Percentiles rank a stretch among this genome's conserved stretches.
Evolutionary conservation across 345 rosid genomes (phyloP).

Genomic region (Turnera subulata): DNA sequence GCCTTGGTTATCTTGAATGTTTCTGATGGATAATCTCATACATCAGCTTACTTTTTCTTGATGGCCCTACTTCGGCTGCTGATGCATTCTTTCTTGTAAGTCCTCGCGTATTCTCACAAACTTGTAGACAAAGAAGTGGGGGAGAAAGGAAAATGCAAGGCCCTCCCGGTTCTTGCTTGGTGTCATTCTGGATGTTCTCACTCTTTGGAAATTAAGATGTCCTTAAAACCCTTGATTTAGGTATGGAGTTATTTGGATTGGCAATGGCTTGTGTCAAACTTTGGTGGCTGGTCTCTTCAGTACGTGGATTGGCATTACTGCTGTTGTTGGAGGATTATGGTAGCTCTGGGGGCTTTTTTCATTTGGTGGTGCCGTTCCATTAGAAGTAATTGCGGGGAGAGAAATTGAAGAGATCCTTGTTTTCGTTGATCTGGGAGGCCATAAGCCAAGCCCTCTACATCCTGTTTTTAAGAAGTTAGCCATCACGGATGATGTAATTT

Average conservation of each 20-base stretch:
- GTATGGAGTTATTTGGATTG: background rate
- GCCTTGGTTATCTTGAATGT: conserved; percentile 5
- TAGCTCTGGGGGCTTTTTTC: background rate
- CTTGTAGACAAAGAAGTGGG: background rate
- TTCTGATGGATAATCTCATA: conserved; percentile 20
- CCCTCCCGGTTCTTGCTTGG: background rate
- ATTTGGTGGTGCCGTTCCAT: background rate
- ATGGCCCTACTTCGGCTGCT: conserved; percentile 14
- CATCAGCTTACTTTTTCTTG: conserved; percentile 9
- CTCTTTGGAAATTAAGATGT: background rate
- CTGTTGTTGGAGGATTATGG: background rate
- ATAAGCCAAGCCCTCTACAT: too few species aligned
- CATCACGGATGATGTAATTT: too few species aligned
- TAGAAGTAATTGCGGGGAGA: too few species aligned
- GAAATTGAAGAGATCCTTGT: too few species aligned
- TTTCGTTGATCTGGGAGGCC: too few species aligned
- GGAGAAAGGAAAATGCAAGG: background rate
- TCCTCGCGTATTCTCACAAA: conserved; percentile 2
- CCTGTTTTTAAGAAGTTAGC: too few species aligned
- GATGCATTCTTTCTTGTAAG: conserved; percentile 11
- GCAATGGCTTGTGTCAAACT: background rate
- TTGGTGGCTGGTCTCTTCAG: too few species aligned
- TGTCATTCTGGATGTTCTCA: background rate
- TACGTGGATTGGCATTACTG: too few species aligned
- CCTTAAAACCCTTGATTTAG: background rate